Base-by-base conservation (phyloP, 2,329 filamentous ascomycete species). In the Hymenoscyphus fructigenus region DNA sequence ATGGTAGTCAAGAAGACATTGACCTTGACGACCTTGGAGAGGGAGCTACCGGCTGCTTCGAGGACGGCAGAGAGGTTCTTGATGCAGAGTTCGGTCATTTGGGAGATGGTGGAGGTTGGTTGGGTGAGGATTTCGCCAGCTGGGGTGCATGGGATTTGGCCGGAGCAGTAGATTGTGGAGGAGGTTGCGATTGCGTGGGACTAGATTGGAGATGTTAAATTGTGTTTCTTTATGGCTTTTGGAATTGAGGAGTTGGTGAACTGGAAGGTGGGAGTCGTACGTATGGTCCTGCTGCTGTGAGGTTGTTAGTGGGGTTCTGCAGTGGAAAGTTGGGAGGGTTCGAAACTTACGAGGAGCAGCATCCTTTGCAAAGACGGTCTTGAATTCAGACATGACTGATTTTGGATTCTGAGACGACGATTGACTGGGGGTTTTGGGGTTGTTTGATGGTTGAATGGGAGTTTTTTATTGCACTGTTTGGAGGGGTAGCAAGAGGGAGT, bases 11-110 rank as follows among this genome's bases (percentile, higher is more conserved):
- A 81, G 84, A 84, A 82, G 65, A 81, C 90, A 78, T 88, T 92
- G 75, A 93, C 91, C 85, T 97, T 97, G 79, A 98, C 91, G 56
- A 97, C 91, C 79, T 89, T 91, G 71, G 85, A 79, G 67, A 99
- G 84, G 63, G 84, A 85, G 32, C 90, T 93, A 61, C 92, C 93
- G 20, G 92, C 93, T 70, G 88, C 93, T 69, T 88, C 86, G 61
- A 99, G 87, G 63, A 99, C 93, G 55, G 91, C 91, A 78, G 89
- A 84, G 75, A 98, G 85, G 82, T 97, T 97, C 79, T 90, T 82
- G 79, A 92, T 87, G 80, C 85, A 88, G 73, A 84, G 81, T 59
- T 81, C 81, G 34, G 87, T 89, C 82, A 88, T 87, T 71, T 93
- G 81, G 75, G 83, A 81, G 71, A 90, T 88, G 72, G 81, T 82